These are phyloP conservation scores for Anethum foeniculum DNA, from an alignment of 140 eudicot genomes.

Conservation along the genomic window DNA sequence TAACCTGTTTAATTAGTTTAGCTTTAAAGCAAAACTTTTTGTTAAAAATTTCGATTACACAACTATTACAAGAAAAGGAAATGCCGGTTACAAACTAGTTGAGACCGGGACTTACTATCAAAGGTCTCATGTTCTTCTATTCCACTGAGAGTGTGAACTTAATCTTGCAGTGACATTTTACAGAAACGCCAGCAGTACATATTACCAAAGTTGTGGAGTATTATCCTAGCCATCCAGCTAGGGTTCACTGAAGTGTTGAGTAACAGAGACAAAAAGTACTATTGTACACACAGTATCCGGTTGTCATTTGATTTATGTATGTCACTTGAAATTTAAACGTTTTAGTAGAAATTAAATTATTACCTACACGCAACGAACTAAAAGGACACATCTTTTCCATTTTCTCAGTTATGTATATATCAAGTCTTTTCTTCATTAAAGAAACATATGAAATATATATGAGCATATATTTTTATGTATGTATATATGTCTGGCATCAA, in stretches of 20 bases:
- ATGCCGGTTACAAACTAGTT: too few relatives aligned
- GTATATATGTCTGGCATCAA: background rate
- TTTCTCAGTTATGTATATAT: background rate
- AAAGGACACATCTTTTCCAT: slow-evolving; percentile 5
- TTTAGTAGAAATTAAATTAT: background rate
- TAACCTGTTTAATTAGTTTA: too few relatives aligned
- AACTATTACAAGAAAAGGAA: too few relatives aligned
- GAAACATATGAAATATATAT: background rate
- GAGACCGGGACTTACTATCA: too few relatives aligned
- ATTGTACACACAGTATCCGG: background rate
- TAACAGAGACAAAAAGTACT: background rate
- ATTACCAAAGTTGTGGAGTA: background rate
- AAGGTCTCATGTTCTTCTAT: too few relatives aligned
- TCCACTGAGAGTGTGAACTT: background rate
- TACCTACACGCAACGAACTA: slow-evolving; percentile 8
- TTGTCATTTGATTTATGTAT: background rate
- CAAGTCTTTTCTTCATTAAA: background rate
- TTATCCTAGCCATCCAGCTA: background rate
- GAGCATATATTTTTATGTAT: background rate
- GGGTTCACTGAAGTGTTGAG: background rate
- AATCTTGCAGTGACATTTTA: background rate
- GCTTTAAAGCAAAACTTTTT: too few relatives aligned
- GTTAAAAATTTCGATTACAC: too few relatives aligned
- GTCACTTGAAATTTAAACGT: background rate
- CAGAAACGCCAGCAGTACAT: background rate